A percentile compares a stretch with the other conserved stretches of the same genome.
Conservation (phyloP, 2,329 filamentous ascomycete genomes). For the Aureobasidium leucospermi region DNA sequence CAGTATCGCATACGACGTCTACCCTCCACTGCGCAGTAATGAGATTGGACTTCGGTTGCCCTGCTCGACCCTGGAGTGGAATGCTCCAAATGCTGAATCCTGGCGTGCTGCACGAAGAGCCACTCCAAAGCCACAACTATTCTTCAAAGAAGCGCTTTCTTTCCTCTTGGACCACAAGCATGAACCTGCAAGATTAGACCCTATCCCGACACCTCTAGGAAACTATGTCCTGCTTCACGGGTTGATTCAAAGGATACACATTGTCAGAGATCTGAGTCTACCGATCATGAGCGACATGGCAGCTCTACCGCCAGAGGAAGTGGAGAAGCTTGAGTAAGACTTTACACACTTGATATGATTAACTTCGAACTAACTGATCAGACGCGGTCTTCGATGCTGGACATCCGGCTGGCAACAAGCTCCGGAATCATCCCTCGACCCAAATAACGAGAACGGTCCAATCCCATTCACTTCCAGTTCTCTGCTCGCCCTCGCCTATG, state of each 20-base stretch:
- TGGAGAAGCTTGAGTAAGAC: background rate
- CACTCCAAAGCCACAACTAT: conserved; percentile 5
- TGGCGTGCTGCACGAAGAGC: conserved; percentile 32
- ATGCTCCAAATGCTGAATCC: conserved; percentile 41
- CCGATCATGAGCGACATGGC: background rate
- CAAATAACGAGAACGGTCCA: conserved; percentile 30
- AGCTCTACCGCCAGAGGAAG: background rate
- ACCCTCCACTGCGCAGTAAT: conserved; percentile 40
- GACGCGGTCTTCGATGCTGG: conserved; percentile 19
- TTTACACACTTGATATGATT: accelerated
- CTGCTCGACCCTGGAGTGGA: conserved; percentile 48
- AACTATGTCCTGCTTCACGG: conserved; percentile 68
- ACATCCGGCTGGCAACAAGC: conserved; percentile 30
- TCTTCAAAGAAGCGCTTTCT: conserved; percentile 3
- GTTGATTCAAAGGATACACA: conserved; percentile 37
- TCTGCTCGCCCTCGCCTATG: conserved; percentile 40
- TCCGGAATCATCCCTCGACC: conserved; percentile 30
- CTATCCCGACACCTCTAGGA: conserved; percentile 30
- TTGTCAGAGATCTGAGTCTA: background rate
- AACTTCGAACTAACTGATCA: background rate
- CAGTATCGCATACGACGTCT: conserved; percentile 55
- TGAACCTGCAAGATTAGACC: background rate
- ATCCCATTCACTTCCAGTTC: conserved; percentile 39
- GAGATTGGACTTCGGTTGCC: conserved; percentile 33
- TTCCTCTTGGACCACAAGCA: background rate